Evolutionary conservation across 805 yeast species (phyloP).

Genomic region (Ogataea salicorniae): DNA sequence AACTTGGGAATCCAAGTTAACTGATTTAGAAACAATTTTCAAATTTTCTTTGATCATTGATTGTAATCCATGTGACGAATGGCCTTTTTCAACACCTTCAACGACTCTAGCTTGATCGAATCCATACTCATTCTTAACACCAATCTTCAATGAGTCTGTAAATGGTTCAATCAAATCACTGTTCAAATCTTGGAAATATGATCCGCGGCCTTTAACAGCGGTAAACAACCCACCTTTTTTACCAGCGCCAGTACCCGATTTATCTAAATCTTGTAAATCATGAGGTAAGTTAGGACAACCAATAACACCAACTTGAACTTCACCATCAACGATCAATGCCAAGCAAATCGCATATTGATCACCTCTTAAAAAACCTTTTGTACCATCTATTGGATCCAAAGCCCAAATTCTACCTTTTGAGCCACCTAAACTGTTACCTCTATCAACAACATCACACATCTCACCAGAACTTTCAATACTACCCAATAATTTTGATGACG

Average conservation of each 20-base stretch:
- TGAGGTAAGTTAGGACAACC: constrained; percentile 91
- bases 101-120: constrained; percentile 59
- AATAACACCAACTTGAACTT: constrained; percentile 83
- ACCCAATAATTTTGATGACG: constrained; percentile 33
- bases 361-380: constrained; percentile 92
- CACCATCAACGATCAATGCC: constrained; percentile 81
- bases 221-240: constrained; percentile 71
- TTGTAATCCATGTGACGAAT: constrained; percentile 88
- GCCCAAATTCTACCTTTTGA: constrained; percentile 87
- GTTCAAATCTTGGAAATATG: constrained; percentile 46
- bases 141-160: constrained; percentile 32
- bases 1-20: constrained; percentile 92
- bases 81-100: constrained; percentile 95
- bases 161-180: constrained; percentile 35
- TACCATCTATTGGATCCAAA: constrained; percentile 96
- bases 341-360: constrained; percentile 97
- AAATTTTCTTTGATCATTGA: constrained; percentile 61
- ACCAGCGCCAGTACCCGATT: constrained; percentile 23
- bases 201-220: constrained; percentile 64
- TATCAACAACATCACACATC: constrained; percentile 64
- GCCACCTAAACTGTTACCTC: constrained; percentile 81
- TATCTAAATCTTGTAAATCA: constrained; percentile 25
- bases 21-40: constrained; percentile 50
- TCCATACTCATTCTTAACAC: constrained; percentile 44
- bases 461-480: constrained; percentile 38